Base-by-base conservation (phyloP, 2,329 filamentous ascomycete genomes). In the Albifimbria verrucaria region DNA sequence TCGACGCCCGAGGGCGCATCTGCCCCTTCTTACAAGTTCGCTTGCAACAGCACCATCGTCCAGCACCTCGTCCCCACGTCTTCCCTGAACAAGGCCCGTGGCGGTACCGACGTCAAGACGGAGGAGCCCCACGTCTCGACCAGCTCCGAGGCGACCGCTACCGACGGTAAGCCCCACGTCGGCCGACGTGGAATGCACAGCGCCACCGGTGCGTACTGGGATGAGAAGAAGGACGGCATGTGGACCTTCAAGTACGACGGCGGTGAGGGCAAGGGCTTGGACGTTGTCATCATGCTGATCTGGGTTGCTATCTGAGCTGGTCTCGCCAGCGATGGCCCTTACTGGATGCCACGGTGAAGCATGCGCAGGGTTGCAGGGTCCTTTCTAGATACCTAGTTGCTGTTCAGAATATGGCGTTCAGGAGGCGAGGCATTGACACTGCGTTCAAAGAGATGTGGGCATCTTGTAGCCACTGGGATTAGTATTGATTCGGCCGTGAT, bases 21-120 rank as follows among this genome's bases (percentile, higher is more conserved):
- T 24, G 76, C 82, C 23, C 87, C 89, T 5, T 72, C 77, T 17
- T 96, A 87, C 83, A 97, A 97, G 75, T 97, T 93, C 76, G 90
- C 92, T 62, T 92, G 96, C 76, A 97, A 96, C 81, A 95, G 90
- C 78, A 97, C 93, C 60, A 97, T 97, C 68, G 95, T 97, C 62
- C 93, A 99, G 78, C 93, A 97, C 77, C 79, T 93, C 28, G 83
- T 88, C 20, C 83, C 87, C 51, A 87, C 83, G 12, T 82, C 83
- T 25, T 76, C 82, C 52, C 75, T 85, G 49, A 87, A 83, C 74
- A 85, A 83, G 72, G 68, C 82, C 56, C 77, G 78, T 60, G 68
- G 70, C 53, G 76, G 81, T 57, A 77, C 73, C 62, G 72, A 79
- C 64, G 69, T 69, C 57, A 72, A 74, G 56, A 65, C 70, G 45